phyloP scores from a whole-genome alignment of 768 basidiomycete genomes.

The Boletus rubescentipes region DNA sequence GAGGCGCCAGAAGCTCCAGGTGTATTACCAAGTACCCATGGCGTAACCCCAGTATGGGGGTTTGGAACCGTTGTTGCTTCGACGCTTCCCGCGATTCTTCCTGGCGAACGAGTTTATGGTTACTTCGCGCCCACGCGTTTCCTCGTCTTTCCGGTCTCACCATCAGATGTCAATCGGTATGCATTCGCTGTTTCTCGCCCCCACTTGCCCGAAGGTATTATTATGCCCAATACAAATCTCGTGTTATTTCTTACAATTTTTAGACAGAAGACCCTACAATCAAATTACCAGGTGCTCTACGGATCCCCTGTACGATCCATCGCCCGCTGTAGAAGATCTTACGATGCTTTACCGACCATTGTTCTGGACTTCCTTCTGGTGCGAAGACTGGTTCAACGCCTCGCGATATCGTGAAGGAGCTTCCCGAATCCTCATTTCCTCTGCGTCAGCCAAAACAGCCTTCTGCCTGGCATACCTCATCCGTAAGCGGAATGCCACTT shows the following conservation, averaged over 20 bases:
- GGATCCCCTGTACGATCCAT: constrained; percentile 55
- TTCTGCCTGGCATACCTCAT: constrained; percentile 67
- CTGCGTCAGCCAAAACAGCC: constrained; percentile 71
- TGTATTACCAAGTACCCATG: constrained; percentile 51
- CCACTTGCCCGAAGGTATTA: constrained; percentile 56
- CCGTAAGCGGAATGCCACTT: constrained; percentile 39
- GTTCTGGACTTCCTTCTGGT: constrained; percentile 78
- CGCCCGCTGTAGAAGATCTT: constrained; percentile 52
- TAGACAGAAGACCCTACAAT: constrained; percentile 68
- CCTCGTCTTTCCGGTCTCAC: constrained; percentile 51
- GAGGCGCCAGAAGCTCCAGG: constrained; percentile 39
- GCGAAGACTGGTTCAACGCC: constrained; percentile 63
- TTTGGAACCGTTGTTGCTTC: constrained; percentile 59
- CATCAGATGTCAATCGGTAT: constrained; percentile 48
- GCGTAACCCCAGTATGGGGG: constrained; percentile 71
- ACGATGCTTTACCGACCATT: constrained; percentile 72
- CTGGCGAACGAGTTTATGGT: constrained; percentile 65
- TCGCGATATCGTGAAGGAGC: constrained; percentile 50
- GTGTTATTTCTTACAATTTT: neutral
- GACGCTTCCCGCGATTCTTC: constrained; percentile 43
- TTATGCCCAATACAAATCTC: neutral
- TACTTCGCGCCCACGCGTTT: constrained; percentile 58
- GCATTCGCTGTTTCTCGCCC: constrained; percentile 59
- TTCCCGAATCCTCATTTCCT: constrained; percentile 55
- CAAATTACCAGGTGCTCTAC: constrained; percentile 57